Base-by-base conservation (phyloP, 768 basidiomycete species). In the Leccinum longicurvipes region DNA sequence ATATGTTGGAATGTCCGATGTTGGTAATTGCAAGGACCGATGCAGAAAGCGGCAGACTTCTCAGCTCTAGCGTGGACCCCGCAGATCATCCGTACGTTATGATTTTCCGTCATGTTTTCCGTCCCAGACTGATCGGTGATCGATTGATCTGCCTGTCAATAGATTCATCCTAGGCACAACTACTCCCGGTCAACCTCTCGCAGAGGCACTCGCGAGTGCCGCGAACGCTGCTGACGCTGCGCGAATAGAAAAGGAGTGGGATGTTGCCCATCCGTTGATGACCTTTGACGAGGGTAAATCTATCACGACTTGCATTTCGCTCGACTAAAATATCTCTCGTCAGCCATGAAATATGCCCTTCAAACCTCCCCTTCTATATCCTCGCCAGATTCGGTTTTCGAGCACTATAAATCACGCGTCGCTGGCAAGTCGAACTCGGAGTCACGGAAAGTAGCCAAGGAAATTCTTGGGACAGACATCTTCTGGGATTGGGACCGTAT, bases 11-110 rank as follows among this genome's bases (percentile, higher is more conserved):
- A 67, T 87, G 86, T 54, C 89, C 90, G 4, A 91, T 92, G 85
- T 81, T 93, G 39, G 74, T 93, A 59, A 92, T 98, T 57, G 93
- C 93, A 11, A 86, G 95, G 49, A 95, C 94, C 1, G 95, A 98
- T 69, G 86, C 93, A 21, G 91, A 96, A 71, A 89, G 87, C 17
- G 91, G 82, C 44, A 88, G 85, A 69, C 82, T 96, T 32, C 79
- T 98, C 54, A 88, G 89, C 6, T 89, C 88, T 23, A 92, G 86
- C 49, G 79, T 96, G 28, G 95, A 97, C 67, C 71, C 82, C 47
- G 77, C 79, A 28, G 95, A 98, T 73, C 92, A 96, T 39, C 70
- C 70, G 69, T 71, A 60, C 63, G 76, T 73, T 51, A 77, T 73
- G 60, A 57, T 59, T 56, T 49, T 60, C 58, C 47, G 6, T 21